Conservation (phyloP, 495 filamentous ascomycete genomes). For the Aspergillus homomorphus region DNA sequence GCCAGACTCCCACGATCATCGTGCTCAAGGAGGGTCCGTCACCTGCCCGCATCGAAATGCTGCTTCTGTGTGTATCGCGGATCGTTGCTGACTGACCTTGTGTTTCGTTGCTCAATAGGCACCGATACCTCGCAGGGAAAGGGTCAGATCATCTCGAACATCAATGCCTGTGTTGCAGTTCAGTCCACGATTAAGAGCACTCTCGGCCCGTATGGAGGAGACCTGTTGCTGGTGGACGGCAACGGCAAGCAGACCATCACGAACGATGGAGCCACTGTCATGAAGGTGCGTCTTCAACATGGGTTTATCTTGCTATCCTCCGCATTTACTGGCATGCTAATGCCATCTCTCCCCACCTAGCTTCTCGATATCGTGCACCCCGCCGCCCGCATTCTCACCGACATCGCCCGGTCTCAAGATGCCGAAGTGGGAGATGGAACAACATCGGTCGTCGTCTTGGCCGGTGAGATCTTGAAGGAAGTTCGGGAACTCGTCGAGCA, state of each 20-base stretch:
- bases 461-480: constrained; percentile 96
- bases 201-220: constrained; percentile 95
- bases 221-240: constrained; percentile 89
- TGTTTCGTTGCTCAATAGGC: constrained; percentile 49
- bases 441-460: constrained; percentile 92
- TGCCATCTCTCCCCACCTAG: constrained; percentile 39
- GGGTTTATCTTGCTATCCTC: background rate
- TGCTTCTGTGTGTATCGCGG: constrained; percentile 22
- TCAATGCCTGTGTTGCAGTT: constrained; percentile 97
- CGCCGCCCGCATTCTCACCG: constrained; percentile 94
- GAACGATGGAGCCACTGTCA: constrained; percentile 98
- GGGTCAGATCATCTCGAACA: constrained; percentile 96
- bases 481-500: constrained; percentile 92
- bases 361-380: constrained; percentile 98
- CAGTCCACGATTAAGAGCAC: constrained; percentile 94
- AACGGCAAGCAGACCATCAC: constrained; percentile 97
- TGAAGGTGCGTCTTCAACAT: constrained; percentile 68
- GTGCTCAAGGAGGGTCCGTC: constrained; percentile 93
- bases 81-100: constrained; percentile 13
- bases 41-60: constrained; percentile 29
- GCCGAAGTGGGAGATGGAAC: constrained; percentile 98
- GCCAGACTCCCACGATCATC: constrained; percentile 97
- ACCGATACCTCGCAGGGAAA: constrained; percentile 97
- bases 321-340: constrained; percentile 16
- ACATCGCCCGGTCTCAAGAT: constrained; percentile 98